Evolutionary conservation across 2,329 filamentous ascomycete species (phyloP), one percentile per base, ranked within the genome.

Genomic region (Neocatenulostroma microsporum): DNA sequence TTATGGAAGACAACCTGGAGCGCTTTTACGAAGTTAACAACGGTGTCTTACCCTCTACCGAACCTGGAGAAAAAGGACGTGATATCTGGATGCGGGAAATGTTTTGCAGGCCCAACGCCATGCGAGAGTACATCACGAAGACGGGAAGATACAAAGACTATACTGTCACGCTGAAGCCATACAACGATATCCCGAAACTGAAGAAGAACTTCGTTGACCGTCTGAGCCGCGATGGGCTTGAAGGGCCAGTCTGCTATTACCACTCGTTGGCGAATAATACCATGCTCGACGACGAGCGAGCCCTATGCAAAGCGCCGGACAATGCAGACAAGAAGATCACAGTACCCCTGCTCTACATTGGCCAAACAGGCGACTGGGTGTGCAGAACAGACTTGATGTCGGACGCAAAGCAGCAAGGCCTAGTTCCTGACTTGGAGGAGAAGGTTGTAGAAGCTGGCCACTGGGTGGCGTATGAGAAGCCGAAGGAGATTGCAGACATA

Each of bases 201-300:
- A 51, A 51, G 38, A 51, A 60, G 31, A 39, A 44, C 1, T 65
- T 61, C 43, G 40, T 65, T 6, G 46, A 57, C 12, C 55, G 56
- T 12, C 56, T 64, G 47, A 36, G 31, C 4, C 49, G 49, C 9
- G 60, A 58, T 26, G 57, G 61, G 0, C 57, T 64, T 21, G 56
- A 51, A 18, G 56, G 44, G 1, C 56, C 62, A 4, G 46, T 62
- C 37, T 55, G 57, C 40, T 66, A 59, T 50, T 67, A 67, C 40
- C 50, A 54, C 30, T 51, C 55, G 1, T 30, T 56, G 25, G 47
- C 44, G 26, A 41, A 51, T 6, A 54, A 55, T 30, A 49, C 49
- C 2, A 54, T 50, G 46, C 25, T 55, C 2, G 48, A 54, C 33
- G 53, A 56, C 29, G 51, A 37, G 48, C 44, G 27, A 32, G 30